Base-by-base conservation (phyloP, 2,329 filamentous ascomycete genomes). In the Xylariaceae sp. region DNA sequence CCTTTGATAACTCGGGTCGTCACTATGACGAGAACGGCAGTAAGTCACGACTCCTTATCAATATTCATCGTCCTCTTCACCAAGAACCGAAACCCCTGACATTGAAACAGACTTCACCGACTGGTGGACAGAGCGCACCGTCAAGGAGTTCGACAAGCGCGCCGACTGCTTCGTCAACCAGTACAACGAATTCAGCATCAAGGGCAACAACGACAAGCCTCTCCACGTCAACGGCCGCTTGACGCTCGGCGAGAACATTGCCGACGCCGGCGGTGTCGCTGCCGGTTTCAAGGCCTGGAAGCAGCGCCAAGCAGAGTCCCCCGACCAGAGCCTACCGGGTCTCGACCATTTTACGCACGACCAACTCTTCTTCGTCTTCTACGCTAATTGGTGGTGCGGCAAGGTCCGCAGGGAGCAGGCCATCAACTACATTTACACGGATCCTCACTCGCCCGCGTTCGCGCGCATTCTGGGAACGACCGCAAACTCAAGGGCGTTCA, bases 401-500 rank as follows among this genome's bases (percentile, higher is more conserved):
- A 88, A 88, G 75, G 80, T 74, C 2, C 80, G 82, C 5, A 80
- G 82, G 61, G 84, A 85, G 65, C 76, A 79, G 4, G 81, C 82
- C 4, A 78, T 86, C 39, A 76, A 78, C 56, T 73, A 78, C 1
- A 81, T 89, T 53, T 84, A 84, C 67, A 81, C 77, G 0, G 86
- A 90, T 68, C 80, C 82, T 0, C 88, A 90, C 73, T 82, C 86
- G 3, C 88, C 87, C 0, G 81, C 82, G 39, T 80, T 80, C 65
- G 82, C 83, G 1, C 80, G 88, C 15, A 83, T 87, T 13, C 65
- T 80, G 64, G 85, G 86, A 3, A 86, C 86, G 0, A 82, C 87
- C 75, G 80, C 82, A 0, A 90, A 90, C 67, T 88, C 85, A 35
- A 77, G 79, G 34, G 85, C 84, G 15, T 91, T 90, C 68, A 80